Evolutionary conservation across 2,329 filamentous ascomycete genomes (phyloP).

Genomic region (Malbranchea cinnamomea): DNA sequence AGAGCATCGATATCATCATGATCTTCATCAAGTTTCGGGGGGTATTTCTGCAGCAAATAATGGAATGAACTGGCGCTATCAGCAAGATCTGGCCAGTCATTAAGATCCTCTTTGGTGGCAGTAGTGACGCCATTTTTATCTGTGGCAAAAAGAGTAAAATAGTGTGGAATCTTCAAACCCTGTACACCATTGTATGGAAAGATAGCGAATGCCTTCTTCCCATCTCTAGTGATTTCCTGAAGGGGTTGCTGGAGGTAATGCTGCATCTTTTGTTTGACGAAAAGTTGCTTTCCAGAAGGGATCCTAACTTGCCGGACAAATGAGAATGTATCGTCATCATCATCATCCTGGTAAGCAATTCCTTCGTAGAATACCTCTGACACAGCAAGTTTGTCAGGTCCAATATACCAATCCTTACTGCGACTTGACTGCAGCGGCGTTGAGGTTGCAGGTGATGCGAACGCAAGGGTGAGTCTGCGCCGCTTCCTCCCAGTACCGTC

Average conservation of each 20-base stretch:
- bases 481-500: constrained; percentile 18
- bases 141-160: constrained; percentile 20
- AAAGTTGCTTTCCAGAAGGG: constrained; percentile 15
- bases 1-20: constrained; percentile 30
- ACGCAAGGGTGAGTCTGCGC: constrained; percentile 14
- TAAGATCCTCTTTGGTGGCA: constrained; percentile 15
- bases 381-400: constrained; percentile 16
- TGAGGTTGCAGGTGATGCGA: constrained; percentile 1
- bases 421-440: not conserved
- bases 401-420: constrained; percentile 1
- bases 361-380: constrained; percentile 30
- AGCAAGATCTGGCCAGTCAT: constrained; percentile 17
- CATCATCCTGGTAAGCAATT: constrained; percentile 11
- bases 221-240: constrained; percentile 10
- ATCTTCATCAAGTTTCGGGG: constrained; percentile 24
- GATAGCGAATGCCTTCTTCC: constrained; percentile 14
- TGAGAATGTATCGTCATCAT: constrained; percentile 16
- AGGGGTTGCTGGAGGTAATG: constrained; percentile 16
- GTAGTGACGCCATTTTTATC: constrained; percentile 13
- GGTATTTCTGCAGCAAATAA: constrained; percentile 30
- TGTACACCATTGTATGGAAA: constrained; percentile 14
- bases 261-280: constrained; percentile 18
- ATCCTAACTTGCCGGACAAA: constrained; percentile 12
- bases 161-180: constrained; percentile 7
- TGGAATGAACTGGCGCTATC: constrained; percentile 14